Conservation (phyloP, 495 filamentous ascomycete genomes). For the Penicillium lividum region DNA sequence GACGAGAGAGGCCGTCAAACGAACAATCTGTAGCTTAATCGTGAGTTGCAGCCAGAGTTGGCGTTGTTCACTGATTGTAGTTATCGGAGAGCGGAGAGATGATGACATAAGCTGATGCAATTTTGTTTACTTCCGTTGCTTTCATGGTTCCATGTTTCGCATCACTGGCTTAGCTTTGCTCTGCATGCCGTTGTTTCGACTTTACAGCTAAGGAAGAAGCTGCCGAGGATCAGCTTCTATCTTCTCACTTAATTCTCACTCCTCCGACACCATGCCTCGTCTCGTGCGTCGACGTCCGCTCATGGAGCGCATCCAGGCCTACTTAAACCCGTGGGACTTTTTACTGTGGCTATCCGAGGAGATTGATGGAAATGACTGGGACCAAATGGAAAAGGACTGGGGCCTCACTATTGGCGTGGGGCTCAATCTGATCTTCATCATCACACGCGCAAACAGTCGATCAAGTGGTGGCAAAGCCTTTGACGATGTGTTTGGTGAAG, state of each 20-base stretch:
- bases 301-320: slow-evolving; percentile 69
- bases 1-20: background rate
- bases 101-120: slow-evolving; percentile 31
- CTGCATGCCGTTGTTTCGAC: slow-evolving; percentile 15
- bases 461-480: slow-evolving; percentile 42
- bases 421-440: slow-evolving; percentile 76
- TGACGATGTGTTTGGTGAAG: slow-evolving; percentile 85
- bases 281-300: slow-evolving; percentile 80
- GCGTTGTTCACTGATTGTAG: slow-evolving; percentile 18
- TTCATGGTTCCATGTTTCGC: slow-evolving; percentile 9
- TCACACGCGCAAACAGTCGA: slow-evolving; percentile 76
- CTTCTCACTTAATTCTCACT: background rate
- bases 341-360: slow-evolving; percentile 87
- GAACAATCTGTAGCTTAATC: slow-evolving; percentile 1
- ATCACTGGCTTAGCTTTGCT: slow-evolving; percentile 2
- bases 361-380: slow-evolving; percentile 84
- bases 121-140: slow-evolving; percentile 24
- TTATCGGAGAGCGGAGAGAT: slow-evolving; percentile 22
- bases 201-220: slow-evolving; percentile 18
- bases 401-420: slow-evolving; percentile 70
- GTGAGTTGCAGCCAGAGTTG: slow-evolving; percentile 2
- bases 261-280: slow-evolving; percentile 59
- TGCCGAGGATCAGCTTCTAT: slow-evolving; percentile 27
- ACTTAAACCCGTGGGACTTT: slow-evolving; percentile 85
- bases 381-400: slow-evolving; percentile 71